Base-by-base conservation (phyloP, 2,329 filamentous ascomycete species). In the Aspergillus sergii region DNA sequence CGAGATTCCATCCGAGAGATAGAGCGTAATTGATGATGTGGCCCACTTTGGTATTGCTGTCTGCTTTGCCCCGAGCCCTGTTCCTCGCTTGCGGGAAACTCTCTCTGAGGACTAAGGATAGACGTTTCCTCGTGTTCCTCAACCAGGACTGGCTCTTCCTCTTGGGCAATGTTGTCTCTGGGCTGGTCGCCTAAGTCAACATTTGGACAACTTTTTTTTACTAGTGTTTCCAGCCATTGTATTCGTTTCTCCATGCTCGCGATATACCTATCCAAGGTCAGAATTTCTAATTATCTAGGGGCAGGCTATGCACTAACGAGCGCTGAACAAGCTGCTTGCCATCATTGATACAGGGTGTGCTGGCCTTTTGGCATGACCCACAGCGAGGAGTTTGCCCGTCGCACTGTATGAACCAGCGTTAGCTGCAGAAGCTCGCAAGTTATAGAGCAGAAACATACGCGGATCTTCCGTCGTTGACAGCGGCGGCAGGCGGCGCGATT, bases 391-490 rank as follows among this genome's bases (percentile, higher is more conserved):
- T 58, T 21, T 77, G 75, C 1, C 82, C 80, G 64, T 83, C 81
- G 50, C 83, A 85, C 81, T 83, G 23, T 57, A 6, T 21, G 2
- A 26, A 19, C 0, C 19, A 61, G 45, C 45, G 14, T 61, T n/a
- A 70, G 21, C 36, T n/a, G 41, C 23, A 50, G 23, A 30, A 50
- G 46, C 16, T n/a, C 26, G 28, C 46, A 16, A 54, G 30, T 57
- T 48, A 34, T 21, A 48, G 28, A 14, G n/a, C 4, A 21, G 11
- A 28, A 41, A 65, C 76, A 28, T 73, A 82, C 81, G 53, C 78
- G 78, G 68, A 85, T 84, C 71, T 85, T 85, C 30, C 83, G 76
- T 48, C 80, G 74, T 63, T 85, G 83, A 60, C 83, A 85, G 12
- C 74, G 72, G 30, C 68, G 68, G 46, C 74, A 76, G 11, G 74